phyloP scores from a whole-genome alignment of 225 moss, liverwort and hornwort genomes.

The Neckera pumila region DNA sequence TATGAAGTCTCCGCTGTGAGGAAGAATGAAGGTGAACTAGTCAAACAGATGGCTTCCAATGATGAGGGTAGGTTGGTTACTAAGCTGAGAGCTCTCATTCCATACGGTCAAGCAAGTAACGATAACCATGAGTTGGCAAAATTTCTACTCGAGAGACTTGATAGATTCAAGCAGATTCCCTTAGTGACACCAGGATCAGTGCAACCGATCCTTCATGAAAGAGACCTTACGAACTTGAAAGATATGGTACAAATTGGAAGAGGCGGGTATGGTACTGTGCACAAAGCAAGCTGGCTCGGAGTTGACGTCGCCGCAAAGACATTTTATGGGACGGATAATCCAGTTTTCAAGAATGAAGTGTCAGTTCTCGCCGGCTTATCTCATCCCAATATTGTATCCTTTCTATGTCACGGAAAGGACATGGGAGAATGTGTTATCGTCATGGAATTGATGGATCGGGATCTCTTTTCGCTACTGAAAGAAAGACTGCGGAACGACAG shows the following conservation, averaged over 20 bases:
- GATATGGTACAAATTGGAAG: background rate
- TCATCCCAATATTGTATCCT: background rate
- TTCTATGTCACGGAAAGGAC: background rate
- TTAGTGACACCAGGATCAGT: no score
- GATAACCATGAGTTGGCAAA: background rate
- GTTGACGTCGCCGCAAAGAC: background rate
- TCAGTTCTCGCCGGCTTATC: background rate
- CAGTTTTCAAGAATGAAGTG: background rate
- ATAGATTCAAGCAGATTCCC: background rate
- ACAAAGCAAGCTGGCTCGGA: background rate
- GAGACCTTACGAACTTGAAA: background rate
- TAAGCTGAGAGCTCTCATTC: background rate
- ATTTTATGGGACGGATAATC: background rate
- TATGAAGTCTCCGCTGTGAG: background rate
- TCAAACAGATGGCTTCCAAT: background rate
- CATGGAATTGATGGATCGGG: background rate
- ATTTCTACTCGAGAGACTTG: background rate
- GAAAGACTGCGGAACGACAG: background rate
- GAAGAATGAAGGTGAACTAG: no score
- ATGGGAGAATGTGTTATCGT: background rate
- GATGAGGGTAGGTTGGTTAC: background rate
- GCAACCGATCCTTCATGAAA: background rate
- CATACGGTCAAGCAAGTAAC: accelerated
- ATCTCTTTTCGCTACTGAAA: background rate
- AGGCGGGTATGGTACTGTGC: background rate